phyloP scores from a whole-genome alignment of 2,329 filamentous ascomycete genomes.

The Nigrograna mackinnonii region DNA sequence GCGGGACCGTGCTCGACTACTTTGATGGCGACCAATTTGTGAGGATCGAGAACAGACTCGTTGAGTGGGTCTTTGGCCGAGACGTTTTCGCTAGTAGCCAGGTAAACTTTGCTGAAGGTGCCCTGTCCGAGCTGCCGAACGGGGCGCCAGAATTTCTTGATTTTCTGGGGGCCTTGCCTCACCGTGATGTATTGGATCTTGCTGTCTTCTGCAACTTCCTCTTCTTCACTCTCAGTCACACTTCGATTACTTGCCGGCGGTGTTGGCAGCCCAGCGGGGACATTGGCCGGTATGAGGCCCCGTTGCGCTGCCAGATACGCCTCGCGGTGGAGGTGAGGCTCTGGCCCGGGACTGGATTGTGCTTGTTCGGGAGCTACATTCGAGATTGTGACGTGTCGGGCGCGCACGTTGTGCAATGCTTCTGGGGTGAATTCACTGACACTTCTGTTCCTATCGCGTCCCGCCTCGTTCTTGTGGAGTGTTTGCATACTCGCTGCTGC shows the following conservation, averaged over 20 bases:
- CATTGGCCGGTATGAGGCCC: conserved; percentile 68
- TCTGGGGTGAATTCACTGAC: conserved; percentile 87
- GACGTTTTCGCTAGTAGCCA: conserved; percentile 78
- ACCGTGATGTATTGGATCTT: conserved; percentile 50
- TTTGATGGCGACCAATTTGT: conserved; percentile 89
- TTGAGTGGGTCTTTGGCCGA: conserved; percentile 44
- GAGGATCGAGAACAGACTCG: conserved; percentile 62
- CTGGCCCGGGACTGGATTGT: conserved; percentile 55
- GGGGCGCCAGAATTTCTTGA: conserved; percentile 79
- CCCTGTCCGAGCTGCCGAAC: conserved; percentile 84
- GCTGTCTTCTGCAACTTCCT: conserved; percentile 48
- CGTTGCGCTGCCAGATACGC: conserved; percentile 78
- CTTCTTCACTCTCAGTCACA: conserved; percentile 58
- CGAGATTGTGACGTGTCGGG: conserved; percentile 72
- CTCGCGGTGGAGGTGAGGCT: conserved; percentile 70
- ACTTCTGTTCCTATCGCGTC: conserved; percentile 75
- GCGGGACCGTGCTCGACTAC: conserved; percentile 93
- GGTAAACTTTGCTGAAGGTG: conserved; percentile 91
- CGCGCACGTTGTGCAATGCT: conserved; percentile 65
- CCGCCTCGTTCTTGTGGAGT: conserved; percentile 33
- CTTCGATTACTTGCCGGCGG: conserved; percentile 67
- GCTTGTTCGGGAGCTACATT: conserved; percentile 37
- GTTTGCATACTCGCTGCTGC: conserved; percentile 32
- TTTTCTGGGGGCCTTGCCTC: conserved; percentile 63
- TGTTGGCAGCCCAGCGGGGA: conserved; percentile 59